phyloP scores from a whole-genome alignment of 805 yeast species.

The Metschnikowia cubensis region DNA sequence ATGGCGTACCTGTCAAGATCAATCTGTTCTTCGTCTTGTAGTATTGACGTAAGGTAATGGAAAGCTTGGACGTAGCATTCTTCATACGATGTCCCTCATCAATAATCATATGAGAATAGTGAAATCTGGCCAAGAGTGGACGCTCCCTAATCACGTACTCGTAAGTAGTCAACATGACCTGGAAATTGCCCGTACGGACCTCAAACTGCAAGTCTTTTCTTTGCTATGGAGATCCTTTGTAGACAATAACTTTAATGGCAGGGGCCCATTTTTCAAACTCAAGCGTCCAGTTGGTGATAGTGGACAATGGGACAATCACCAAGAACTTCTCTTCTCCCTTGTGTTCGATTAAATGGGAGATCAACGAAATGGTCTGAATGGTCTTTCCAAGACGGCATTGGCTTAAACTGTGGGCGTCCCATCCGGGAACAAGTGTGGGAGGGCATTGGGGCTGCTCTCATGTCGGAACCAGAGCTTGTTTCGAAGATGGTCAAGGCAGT shows the following conservation, averaged over 20 bases:
- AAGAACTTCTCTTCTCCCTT: constrained; percentile 70
- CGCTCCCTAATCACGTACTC: constrained; percentile 79
- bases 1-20: constrained; percentile 84
- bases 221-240: constrained; percentile 73
- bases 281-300: constrained; percentile 79
- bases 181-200: constrained; percentile 65
- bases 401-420: constrained; percentile 97
- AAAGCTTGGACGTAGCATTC: constrained; percentile 69
- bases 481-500: constrained; percentile 82
- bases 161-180: constrained; percentile 73
- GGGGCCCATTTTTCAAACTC: constrained; percentile 93
- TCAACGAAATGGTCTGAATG: constrained; percentile 72
- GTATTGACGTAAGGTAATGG: constrained; percentile 64
- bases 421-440: constrained; percentile 90
- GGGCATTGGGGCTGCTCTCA: constrained; percentile 95
- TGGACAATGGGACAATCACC: constrained; percentile 79
- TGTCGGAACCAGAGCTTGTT: constrained; percentile 77
- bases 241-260: constrained; percentile 61
- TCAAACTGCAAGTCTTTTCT: constrained; percentile 64
- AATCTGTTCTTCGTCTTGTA: constrained; percentile 74
- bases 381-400: constrained; percentile 78
- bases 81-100: constrained; percentile 93
- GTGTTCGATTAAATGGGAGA: constrained; percentile 64
- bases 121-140: constrained; percentile 61
- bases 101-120: constrained; percentile 83